Evolutionary conservation across 2,329 filamentous ascomycete species (phyloP).

Genomic region (Delphinella strobiligena): DNA sequence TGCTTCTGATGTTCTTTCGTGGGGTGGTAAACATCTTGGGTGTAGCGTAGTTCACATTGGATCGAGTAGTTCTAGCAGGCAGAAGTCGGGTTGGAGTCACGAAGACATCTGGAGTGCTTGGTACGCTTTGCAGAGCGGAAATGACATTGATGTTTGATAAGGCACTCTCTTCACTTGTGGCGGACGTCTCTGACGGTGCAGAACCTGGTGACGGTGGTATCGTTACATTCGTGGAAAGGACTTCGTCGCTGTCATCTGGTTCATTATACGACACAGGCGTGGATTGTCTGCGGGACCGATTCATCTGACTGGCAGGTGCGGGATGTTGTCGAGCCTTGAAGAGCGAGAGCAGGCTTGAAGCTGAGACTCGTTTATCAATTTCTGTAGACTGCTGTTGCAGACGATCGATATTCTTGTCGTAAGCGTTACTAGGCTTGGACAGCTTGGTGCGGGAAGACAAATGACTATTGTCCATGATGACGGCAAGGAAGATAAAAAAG

Average conservation of each 20-base stretch:
- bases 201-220: background rate
- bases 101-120: background rate
- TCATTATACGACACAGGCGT: background rate
- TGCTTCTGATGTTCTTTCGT: conserved; percentile 8
- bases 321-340: conserved; percentile 6
- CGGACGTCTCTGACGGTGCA: background rate
- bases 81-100: conserved; percentile 9
- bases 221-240: background rate
- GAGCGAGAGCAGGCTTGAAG: conserved; percentile 4
- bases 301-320: background rate
- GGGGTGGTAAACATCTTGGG: conserved; percentile 5
- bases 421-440: background rate
- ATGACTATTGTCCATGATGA: no score
- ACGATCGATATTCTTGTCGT: background rate
- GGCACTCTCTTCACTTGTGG: conserved; percentile 1
- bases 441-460: background rate
- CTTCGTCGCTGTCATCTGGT: background rate
- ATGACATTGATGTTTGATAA: conserved; percentile 6
- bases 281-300: background rate
- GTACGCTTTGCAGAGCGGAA: background rate
- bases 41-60: conserved; percentile 14
- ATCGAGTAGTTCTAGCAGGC: conserved; percentile 16
- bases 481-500: no score
- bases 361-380: conserved; percentile 2
- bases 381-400: background rate